These are phyloP conservation scores for Parasarocladium wereldwijsianum DNA, from an alignment of 2,329 filamentous ascomycete species.

Conservation along the genomic window DNA sequence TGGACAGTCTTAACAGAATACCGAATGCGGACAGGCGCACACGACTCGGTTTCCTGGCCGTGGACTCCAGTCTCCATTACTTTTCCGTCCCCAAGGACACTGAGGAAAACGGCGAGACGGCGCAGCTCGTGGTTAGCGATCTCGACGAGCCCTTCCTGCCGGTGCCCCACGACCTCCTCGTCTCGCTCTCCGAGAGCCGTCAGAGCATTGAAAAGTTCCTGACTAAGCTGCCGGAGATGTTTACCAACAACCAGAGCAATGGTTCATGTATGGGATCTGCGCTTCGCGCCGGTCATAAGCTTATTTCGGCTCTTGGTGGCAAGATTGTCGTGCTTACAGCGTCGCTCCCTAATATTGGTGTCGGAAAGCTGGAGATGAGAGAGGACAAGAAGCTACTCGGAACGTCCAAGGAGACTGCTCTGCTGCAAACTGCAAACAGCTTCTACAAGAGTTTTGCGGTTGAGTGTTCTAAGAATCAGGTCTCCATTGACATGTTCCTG, in stretches of 20 bases:
- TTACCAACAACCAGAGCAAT: slow-evolving; percentile 81
- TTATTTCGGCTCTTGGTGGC: slow-evolving; percentile 85
- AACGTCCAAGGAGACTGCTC: slow-evolving; percentile 75
- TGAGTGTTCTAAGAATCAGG: slow-evolving; percentile 96
- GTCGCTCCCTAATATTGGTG: slow-evolving; percentile 77
- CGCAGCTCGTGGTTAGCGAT: slow-evolving; percentile 88
- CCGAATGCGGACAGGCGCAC: slow-evolving; percentile 94
- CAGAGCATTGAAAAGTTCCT: slow-evolving; percentile 87
- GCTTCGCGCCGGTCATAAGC: slow-evolving; percentile 81
- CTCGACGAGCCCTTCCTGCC: slow-evolving; percentile 93
- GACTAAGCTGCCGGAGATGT: slow-evolving; percentile 86
- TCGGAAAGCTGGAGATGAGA: slow-evolving; percentile 80
- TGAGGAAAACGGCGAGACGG: slow-evolving; percentile 71
- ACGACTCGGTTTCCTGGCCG: slow-evolving; percentile 84
- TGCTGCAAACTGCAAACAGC: slow-evolving; percentile 83
- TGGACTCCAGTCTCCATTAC: slow-evolving; percentile 90
- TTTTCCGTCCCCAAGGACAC: slow-evolving; percentile 86
- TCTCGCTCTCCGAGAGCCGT: slow-evolving; percentile 77
- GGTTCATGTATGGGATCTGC: slow-evolving; percentile 93
- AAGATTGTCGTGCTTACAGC: slow-evolving; percentile 89
- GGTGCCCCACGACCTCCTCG: slow-evolving; percentile 79
- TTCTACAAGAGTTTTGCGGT: slow-evolving; percentile 99
- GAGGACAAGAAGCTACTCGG: slow-evolving; percentile 94
- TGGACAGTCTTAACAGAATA: slow-evolving; percentile 91
- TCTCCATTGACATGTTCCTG: slow-evolving; percentile 96